Evolutionary conservation across 805 yeast species (phyloP).

Genomic region (Candida insectorum): DNA sequence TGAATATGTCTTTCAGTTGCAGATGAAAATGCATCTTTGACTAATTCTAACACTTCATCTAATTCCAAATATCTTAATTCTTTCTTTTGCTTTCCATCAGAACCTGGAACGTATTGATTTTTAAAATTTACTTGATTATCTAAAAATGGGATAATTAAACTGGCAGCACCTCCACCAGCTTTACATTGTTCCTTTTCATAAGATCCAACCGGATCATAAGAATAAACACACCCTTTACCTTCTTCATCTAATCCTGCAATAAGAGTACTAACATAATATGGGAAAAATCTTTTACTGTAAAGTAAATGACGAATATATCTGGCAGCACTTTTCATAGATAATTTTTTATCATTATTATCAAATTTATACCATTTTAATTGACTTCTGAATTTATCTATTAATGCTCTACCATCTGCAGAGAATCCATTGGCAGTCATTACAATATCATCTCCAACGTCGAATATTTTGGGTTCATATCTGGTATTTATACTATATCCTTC

Average conservation of each 20-base stretch:
- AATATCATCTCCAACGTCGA: conserved; percentile 83
- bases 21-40: conserved; percentile 89
- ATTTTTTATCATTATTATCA: conserved; percentile 66
- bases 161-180: conserved; percentile 97
- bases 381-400: conserved; percentile 68
- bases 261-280: conserved; percentile 92
- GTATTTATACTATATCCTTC: conserved; percentile 92
- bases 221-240: conserved; percentile 92
- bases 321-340: conserved; percentile 74
- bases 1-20: conserved; percentile 98
- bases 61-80: conserved; percentile 61
- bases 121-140: conserved; percentile 97
- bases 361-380: conserved; percentile 90
- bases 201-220: conserved; percentile 97
- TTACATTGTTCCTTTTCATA: conserved; percentile 96
- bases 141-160: conserved; percentile 93
- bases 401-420: conserved; percentile 89
- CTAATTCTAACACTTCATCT: conserved; percentile 84
- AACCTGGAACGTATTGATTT: conserved; percentile 82
- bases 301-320: conserved; percentile 85
- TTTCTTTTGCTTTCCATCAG: conserved; percentile 64
- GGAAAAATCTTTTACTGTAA: conserved; percentile 93
- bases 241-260: conserved; percentile 89
- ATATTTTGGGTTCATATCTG: conserved; percentile 86
- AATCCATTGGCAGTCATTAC: conserved; percentile 93